A percentile compares a stretch with the other conserved stretches of the same genome.
phyloP scores from a whole-genome alignment of 805 yeast genomes.

The Kuraishia piskuri region DNA sequence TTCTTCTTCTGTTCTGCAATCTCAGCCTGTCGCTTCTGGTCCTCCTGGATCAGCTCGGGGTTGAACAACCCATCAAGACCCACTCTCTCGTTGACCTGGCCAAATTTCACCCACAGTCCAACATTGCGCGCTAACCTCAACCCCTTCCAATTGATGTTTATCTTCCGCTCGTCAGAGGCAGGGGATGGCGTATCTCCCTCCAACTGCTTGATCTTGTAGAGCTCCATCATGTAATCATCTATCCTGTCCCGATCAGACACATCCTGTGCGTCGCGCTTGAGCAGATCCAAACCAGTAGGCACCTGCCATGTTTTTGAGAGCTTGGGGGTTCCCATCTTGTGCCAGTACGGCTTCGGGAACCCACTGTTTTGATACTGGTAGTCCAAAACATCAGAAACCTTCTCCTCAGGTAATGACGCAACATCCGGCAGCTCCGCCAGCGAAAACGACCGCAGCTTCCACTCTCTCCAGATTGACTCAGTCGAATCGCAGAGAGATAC shows the following conservation, averaged over 20 bases:
- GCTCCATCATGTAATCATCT: constrained; percentile 19
- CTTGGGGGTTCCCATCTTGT: constrained; percentile 19
- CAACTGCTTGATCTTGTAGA: constrained; percentile 14
- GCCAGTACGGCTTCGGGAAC: constrained; percentile 9
- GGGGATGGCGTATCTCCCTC: not conserved
- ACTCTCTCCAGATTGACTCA: constrained; percentile 16
- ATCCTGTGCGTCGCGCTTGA: constrained; percentile 7
- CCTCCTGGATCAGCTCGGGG: constrained; percentile 5
- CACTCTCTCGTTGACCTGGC: constrained; percentile 7
- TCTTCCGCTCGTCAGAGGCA: constrained; percentile 9
- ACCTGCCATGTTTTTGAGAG: constrained; percentile 19
- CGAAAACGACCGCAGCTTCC: constrained; percentile 20
- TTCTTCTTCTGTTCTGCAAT: not conserved
- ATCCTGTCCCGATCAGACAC: constrained; percentile 8
- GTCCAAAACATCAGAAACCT: not conserved
- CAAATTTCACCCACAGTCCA: constrained; percentile 12
- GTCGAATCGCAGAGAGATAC: constrained; percentile 10
- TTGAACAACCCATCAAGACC: constrained; percentile 12
- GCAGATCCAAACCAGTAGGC: constrained; percentile 13
- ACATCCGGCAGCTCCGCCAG: constrained; percentile 13
- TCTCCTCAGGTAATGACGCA: not conserved
- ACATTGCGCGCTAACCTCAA: constrained; percentile 12
- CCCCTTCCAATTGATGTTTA: constrained; percentile 17
- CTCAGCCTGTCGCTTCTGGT: constrained; percentile 2
- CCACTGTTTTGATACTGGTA: not conserved